Evolutionary conservation across 2,329 filamentous ascomycete genomes (phyloP).

Genomic region (Phialophora chinensis): DNA sequence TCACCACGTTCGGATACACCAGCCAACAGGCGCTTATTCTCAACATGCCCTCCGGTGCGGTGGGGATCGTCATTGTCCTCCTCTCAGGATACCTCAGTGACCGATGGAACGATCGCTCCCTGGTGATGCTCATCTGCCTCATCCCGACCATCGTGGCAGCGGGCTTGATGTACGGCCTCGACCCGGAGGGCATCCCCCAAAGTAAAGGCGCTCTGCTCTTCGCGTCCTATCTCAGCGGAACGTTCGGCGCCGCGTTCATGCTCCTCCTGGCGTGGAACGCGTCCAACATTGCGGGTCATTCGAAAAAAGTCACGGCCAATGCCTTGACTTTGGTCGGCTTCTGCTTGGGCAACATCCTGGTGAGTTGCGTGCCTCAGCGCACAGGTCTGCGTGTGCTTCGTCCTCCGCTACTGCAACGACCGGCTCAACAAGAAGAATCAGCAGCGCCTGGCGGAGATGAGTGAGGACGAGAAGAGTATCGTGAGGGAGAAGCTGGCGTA

Average conservation of each 20-base stretch:
- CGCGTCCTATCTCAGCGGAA: constrained; percentile 54
- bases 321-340: constrained; percentile 53
- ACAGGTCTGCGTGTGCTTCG: constrained; percentile 42
- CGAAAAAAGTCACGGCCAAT: constrained; percentile 49
- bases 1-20: constrained; percentile 53
- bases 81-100: constrained; percentile 52
- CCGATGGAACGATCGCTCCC: constrained; percentile 49
- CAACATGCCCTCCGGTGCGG: constrained; percentile 52
- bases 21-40: constrained; percentile 54
- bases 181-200: constrained; percentile 43
- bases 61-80: constrained; percentile 52
- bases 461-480: constrained; percentile 39
- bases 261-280: constrained; percentile 56
- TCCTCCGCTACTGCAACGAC: constrained; percentile 43
- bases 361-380: constrained; percentile 9
- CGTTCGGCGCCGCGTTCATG: constrained; percentile 52
- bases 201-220: constrained; percentile 52
- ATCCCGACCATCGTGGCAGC: constrained; percentile 56
- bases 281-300: constrained; percentile 56
- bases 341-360: constrained; percentile 51
- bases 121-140: constrained; percentile 52
- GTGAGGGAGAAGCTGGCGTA: constrained; percentile 42
- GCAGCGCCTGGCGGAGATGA: constrained; percentile 41
- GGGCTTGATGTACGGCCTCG: constrained; percentile 40
- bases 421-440: constrained; percentile 43